A percentile compares a stretch with the other conserved stretches of the same genome.
Conservation (phyloP, 805 yeast genomes). For the Cyberlindnera japonica region DNA sequence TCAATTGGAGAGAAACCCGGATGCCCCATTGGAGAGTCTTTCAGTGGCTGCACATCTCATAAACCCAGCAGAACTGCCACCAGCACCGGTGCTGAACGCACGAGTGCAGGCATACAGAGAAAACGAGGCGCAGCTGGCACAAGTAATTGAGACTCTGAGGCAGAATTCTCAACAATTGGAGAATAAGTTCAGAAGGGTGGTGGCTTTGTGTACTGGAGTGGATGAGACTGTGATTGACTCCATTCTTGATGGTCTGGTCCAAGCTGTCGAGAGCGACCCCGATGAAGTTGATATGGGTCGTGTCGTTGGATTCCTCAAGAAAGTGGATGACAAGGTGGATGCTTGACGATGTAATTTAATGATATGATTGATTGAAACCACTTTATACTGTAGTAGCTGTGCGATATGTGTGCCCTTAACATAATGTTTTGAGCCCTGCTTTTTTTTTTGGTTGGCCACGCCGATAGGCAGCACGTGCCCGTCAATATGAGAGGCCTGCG, state of each 20-base stretch:
- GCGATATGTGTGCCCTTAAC: too few relatives aligned
- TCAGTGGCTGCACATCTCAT: constrained; percentile 18
- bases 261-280: constrained; percentile 87
- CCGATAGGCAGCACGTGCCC: too few relatives aligned
- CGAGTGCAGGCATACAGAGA: constrained; percentile 75
- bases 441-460: too few relatives aligned
- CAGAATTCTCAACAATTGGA: constrained; percentile 56
- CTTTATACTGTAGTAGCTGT: too few relatives aligned
- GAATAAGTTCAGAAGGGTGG: constrained; percentile 80
- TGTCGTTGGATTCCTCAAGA: constrained; percentile 51
- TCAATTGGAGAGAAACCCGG: constrained; percentile 32
- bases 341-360: too few relatives aligned
- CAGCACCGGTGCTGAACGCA: constrained; percentile 55
- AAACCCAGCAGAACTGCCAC: constrained; percentile 31
- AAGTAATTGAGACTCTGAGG: constrained; percentile 49
- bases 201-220: constrained; percentile 86
- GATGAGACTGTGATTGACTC: constrained; percentile 76
- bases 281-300: constrained; percentile 59
- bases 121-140: constrained; percentile 56
- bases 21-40: constrained; percentile 28
- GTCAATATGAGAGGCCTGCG: too few relatives aligned
- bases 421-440: too few relatives aligned
- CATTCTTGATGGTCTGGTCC: constrained; percentile 77
- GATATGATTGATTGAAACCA: too few relatives aligned
- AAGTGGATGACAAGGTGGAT: constrained; percentile 33